phyloP scores from a whole-genome alignment of 352 stramenopile genomes.

The Pythium aristosporum region DNA sequence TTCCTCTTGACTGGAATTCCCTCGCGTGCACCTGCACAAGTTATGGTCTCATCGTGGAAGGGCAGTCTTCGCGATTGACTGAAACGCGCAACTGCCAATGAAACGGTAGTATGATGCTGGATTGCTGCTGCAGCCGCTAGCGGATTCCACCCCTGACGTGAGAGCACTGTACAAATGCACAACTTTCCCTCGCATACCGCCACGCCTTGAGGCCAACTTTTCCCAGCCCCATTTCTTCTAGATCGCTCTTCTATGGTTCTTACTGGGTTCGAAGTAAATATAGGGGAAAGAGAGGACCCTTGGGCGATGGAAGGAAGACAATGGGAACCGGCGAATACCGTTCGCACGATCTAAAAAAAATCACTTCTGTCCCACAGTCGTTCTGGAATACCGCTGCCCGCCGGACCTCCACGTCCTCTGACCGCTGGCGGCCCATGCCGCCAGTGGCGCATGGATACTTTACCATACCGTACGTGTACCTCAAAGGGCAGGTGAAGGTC shows the following conservation, averaged over 20 bases:
- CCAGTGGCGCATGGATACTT: background rate
- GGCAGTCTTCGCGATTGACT: background rate
- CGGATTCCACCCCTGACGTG: too few relatives aligned
- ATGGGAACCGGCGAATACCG: background rate
- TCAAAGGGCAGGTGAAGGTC: background rate
- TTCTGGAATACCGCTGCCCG: background rate
- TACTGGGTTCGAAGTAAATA: background rate
- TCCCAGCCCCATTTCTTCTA: too few relatives aligned
- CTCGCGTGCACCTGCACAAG: background rate
- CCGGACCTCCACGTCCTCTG: background rate
- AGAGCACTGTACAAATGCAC: too few relatives aligned
- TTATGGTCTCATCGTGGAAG: background rate
- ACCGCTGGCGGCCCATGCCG: background rate
- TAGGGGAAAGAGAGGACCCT: background rate
- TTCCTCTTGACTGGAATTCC: background rate
- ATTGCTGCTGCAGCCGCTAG: too few relatives aligned
- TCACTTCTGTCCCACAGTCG: conserved; percentile 12
- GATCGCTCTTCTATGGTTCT: background rate
- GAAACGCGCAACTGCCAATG: background rate
- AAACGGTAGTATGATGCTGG: too few relatives aligned
- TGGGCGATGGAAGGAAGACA: background rate
- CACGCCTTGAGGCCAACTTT: too few relatives aligned
- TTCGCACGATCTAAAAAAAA: background rate
- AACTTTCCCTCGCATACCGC: too few relatives aligned
- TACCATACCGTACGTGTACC: background rate